Base-by-base conservation (phyloP, 352 stramenopile species). In the Sclerospora graminicola region DNA sequence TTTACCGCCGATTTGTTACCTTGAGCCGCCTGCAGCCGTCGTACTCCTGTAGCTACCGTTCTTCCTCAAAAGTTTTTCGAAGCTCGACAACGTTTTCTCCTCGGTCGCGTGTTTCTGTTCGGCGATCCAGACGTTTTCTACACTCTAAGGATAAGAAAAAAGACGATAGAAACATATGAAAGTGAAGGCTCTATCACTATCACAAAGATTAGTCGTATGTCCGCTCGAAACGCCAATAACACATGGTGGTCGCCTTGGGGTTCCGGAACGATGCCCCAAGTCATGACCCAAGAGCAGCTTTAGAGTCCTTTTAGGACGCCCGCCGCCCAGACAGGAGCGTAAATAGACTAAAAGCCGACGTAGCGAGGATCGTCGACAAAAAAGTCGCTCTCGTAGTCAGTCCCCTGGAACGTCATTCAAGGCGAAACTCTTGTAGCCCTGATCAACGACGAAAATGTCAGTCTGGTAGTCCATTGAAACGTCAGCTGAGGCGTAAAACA, bases 41-140 rank as follows among this genome's bases (percentile, higher is more conserved):
- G 66, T 14, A 70, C 57, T 98, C 92, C 58, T 98, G 91, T 47
- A 97, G 54, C 65, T 98, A 90, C 1, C 90, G 81, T 68, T 98
- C 95, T 52, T 97, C 82, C 52, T 97, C 86, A 40, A 98, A 95
- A 61, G 98, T 96, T 57, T 95, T 95, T 45, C 84, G 81, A 14
- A 98, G 66, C 80, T 98, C 93, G 11, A 73, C 76, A 1, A 96
- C 71, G 97, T 97, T 45, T 88, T 83, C 48, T 94, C 82, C 63
- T 98, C 95, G 1, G 79, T 78, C 28, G 76, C 82, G 52, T 97
- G 76, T 57, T 96, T 91, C 53, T 98, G 92, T 75, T 98, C 95
- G 8, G 89, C 92, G 35, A 97, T 79, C 95, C 92, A 97, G 33
- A 98, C 95, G 63, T 97, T 97, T 76, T 98, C 94, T 44, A 98